Conservation (phyloP, 2,329 filamentous ascomycete species). For the Neoarthrinium moseri region DNA sequence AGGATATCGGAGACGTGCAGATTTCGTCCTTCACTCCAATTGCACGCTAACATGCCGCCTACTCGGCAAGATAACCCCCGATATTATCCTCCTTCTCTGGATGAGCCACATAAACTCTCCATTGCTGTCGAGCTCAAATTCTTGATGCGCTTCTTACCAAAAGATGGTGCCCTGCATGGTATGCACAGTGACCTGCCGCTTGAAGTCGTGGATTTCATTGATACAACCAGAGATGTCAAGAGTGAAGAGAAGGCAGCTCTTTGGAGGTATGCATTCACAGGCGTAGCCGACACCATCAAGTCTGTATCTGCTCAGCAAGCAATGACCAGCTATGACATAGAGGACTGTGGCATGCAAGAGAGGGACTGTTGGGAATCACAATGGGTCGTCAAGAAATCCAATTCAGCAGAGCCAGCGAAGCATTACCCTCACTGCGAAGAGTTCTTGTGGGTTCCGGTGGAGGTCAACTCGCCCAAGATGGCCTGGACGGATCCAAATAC, state of each 20-base stretch:
- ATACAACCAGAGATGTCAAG: slow-evolving; percentile 44
- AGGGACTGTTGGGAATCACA: slow-evolving; percentile 32
- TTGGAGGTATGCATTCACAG: slow-evolving; percentile 78
- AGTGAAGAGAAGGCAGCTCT: slow-evolving; percentile 80
- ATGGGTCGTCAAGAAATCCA: slow-evolving; percentile 40
- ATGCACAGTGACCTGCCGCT: neutral
- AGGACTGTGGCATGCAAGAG: slow-evolving; percentile 19
- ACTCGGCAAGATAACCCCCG: too few species aligned
- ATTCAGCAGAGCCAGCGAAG: slow-evolving; percentile 32
- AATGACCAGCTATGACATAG: slow-evolving; percentile 25
- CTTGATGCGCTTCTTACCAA: slow-evolving; percentile 7
- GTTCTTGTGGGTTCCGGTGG: slow-evolving; percentile 33
- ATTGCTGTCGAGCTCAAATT: slow-evolving; percentile 11
- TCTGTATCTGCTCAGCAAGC: slow-evolving; percentile 20
- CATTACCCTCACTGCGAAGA: slow-evolving; percentile 20
- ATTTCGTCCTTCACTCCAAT: too few species aligned
- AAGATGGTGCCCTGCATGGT: neutral
- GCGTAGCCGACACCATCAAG: slow-evolving; percentile 22
- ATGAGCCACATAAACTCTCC: slow-evolving; percentile 1
- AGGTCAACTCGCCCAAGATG: slow-evolving; percentile 36
- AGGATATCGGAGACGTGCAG: too few species aligned
- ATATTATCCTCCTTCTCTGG: too few species aligned
- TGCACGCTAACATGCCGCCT: too few species aligned
- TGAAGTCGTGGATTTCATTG: neutral
- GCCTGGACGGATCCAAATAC: slow-evolving; percentile 21